Base-by-base conservation (phyloP, 2,329 filamentous ascomycete genomes). In the Knoxdaviesia capensis region DNA sequence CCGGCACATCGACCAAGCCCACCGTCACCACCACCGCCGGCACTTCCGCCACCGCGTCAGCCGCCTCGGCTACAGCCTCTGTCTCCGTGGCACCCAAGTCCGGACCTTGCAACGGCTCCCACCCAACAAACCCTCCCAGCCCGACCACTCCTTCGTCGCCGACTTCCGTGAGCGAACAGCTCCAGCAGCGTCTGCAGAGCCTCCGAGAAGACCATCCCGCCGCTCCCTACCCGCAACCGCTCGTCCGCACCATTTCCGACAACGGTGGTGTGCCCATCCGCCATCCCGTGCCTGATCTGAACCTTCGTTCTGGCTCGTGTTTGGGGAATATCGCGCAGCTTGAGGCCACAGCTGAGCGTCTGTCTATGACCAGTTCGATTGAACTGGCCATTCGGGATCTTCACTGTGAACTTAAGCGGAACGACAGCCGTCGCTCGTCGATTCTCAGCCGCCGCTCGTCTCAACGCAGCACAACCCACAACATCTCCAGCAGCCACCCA, bases 351-450 rank as follows among this genome's bases (percentile, higher is more conserved):
- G 81, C 81, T 40, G 80, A 86, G 58, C 70, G 75, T 48, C 65
- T 87, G 56, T 82, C 78, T 50, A 71, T 72, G 62, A 77, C 75
- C 44, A 81, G 77, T 47, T 83, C 81, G 47, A 80, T 86, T 52
- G 80, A 80, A 51, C 74, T 81, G 61, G 80, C 82, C 50, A 87
- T 86, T 51, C 71, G 79, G 45, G 74, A 79, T 52, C 65, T 84
- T 48, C 76, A 83, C 57, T 65, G 74, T 46, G 76, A 82, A 57
- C 63, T 81, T 53, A 83, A 82, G 59, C 69, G 74, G 49, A 72
- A 66, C 53, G 79, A 81, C 53, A 82, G 75, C 53, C 67, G 72
- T 46, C 67, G 70, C 44, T 79, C 76, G 3, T 80, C 75, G 6
- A 62, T 76, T 40, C 63, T 73, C 38, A 72, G 69, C 20, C 38